Base-by-base conservation (phyloP, 306 rosid species). In the Luffa aegyptiaca region DNA sequence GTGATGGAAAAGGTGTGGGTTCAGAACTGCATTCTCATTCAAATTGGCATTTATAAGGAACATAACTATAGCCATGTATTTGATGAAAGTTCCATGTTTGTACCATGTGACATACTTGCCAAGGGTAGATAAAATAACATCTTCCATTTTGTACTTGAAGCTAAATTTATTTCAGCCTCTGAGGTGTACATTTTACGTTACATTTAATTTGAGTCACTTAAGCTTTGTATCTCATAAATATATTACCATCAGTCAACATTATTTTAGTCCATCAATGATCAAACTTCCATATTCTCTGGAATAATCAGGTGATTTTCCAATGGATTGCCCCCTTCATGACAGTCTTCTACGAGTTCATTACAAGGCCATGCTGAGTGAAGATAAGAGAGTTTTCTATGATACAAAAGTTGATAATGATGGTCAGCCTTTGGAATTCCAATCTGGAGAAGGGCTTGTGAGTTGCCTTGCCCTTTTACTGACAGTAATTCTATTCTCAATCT, bases 311-410 rank as follows among this genome's bases (percentile, higher is more conserved):
- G 99, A 96, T 5, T 96, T 96, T 84, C 99, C 94, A 16, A 96
- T 96, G 99, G 99, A 96, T 84, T 96, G 98, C 86, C 98, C 98
- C 72, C 99, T 96, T 80, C 97, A 96, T n/a, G 98, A 96, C 86
- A 96, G 97, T 82, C 90, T 90, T 51, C 89, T 93, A 62, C 89
- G 80, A 5, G 94, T 96, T 56, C 99, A 93, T 85, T 96, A 90
- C 89, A 91, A 96, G 94, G 99, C 96, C 75, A 90, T 88, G 87
- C 81, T 89, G 75, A 68, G 82, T 57, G 93, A 89, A 78, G 92
- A 88, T 85, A 92, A 90, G 65, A 87, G 75, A 56, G 84, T 89
- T 76, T 96, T 96, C 81, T 91, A 84, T 76, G 97, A 96, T 83
- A 90, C 99, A 52, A 91, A 91, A 85, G 88, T 87, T 79, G 91